Base-by-base conservation (phyloP, 2,329 filamentous ascomycete genomes). In the Phoma sp. region DNA sequence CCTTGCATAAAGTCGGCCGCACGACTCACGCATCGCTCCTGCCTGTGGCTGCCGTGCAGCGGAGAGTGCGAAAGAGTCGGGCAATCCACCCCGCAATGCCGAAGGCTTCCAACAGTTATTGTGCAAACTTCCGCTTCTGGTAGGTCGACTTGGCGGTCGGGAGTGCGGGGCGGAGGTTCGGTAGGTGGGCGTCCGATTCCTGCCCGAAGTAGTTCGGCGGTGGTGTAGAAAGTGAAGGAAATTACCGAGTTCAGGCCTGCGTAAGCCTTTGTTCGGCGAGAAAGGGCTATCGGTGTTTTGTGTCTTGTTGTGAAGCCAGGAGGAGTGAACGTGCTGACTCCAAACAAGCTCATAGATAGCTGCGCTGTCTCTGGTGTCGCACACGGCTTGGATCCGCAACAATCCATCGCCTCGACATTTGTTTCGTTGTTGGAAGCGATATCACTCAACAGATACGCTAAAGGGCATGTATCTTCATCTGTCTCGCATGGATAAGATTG, bases 21-120 rank as follows among this genome's bases (percentile, higher is more conserved):
- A 33, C 19, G 5, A 22, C 24, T 50, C 21, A 38, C 24, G 9
- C 13, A 29, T 47, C 46, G 52, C 52, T 19, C 41, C 36, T 6
- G 31, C 17, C 17, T 17, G 17, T 17, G 17, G 17, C 17, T 17
- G 17, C 52, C 41, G 52, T 36, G 46, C 24, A 7, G 21, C 31
- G 33, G 38, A 46, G 37, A 33, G 41, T 33, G 37, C 52, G 52
- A 55, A 38, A n/a, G 13, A 43, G 43, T 51, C 52, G 52, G 52
- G 52, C 52, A 55, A 47, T 22, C n/a, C 46, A 46, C 46, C 41
- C 52, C 52, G 52, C 52, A 55, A 55, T 55, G 52, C 52, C 52
- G 52, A 57, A 40, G 32, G 48, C 32, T 39, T 52, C 43, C 49
- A 21, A 57, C 36, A 33, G 38, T 38, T 48, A 21, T 55, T 55